A percentile compares a stretch with the other conserved stretches of the same genome.
Evolutionary conservation across 129 eudicot genomes (phyloP).

Genomic region (Apium graveolens): DNA sequence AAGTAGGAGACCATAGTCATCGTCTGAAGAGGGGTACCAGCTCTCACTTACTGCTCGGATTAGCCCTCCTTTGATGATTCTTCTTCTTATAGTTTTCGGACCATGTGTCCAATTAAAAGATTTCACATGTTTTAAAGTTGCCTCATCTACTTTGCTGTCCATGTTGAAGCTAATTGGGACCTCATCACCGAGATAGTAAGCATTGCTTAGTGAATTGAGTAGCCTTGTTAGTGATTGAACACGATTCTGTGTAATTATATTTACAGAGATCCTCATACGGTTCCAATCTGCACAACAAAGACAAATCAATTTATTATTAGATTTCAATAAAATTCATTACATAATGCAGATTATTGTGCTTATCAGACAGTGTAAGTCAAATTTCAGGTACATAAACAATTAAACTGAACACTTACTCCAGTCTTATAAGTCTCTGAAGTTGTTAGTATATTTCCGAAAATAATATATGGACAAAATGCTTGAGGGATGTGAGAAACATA

Average conservation of each 20-base stretch:
- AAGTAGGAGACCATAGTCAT: conserved; percentile 77
- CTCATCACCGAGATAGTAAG: conserved; percentile 85
- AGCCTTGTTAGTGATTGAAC: conserved; percentile 63
- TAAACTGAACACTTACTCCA: neutral
- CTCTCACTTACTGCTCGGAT: conserved; percentile 94
- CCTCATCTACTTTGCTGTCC: conserved; percentile 81
- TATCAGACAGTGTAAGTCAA: neutral
- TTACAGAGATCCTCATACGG: conserved; percentile 59
- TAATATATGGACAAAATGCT: neutral
- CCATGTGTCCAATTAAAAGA: conserved; percentile 84
- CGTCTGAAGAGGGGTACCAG: conserved; percentile 91
- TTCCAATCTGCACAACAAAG: conserved; percentile 67
- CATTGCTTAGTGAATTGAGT: conserved; percentile 61
- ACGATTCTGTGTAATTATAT: conserved; percentile 89
- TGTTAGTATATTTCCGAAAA: neutral
- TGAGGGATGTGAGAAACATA: neutral
- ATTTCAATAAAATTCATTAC: neutral
- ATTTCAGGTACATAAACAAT: neutral
- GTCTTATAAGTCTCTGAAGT: neutral
- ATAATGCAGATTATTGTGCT: neutral
- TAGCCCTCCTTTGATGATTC: conserved; percentile 94
- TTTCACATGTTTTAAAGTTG: conserved; percentile 65
- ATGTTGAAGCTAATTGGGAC: conserved; percentile 83
- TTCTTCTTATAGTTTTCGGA: conserved; percentile 52
- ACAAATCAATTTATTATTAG: neutral